Percentiles rank a stretch among this genome's conserved stretches.
Conservation (phyloP, 2,329 filamentous ascomycete genomes). For the Xenoacremonium recifei region DNA sequence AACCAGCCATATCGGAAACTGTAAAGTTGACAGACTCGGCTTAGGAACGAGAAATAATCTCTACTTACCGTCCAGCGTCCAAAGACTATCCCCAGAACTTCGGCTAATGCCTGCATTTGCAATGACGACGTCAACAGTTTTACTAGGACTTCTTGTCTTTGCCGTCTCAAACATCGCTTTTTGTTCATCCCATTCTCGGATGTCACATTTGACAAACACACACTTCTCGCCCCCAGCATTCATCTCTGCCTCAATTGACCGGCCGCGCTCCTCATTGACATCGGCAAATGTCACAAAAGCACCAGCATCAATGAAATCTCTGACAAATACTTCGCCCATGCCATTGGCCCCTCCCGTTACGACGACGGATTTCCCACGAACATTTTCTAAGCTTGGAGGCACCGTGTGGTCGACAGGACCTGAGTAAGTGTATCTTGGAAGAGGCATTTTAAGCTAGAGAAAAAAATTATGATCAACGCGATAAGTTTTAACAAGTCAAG, state of each 20-base stretch:
- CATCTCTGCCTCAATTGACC: constrained; percentile 30
- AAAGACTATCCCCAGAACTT: constrained; percentile 34
- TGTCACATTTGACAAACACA: constrained; percentile 40
- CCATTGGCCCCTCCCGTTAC: constrained; percentile 47
- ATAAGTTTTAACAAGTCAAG: too few relatives aligned
- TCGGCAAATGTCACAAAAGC: constrained; percentile 42
- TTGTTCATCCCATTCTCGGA: constrained; percentile 42
- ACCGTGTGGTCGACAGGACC: constrained; percentile 18
- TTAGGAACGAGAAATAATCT: constrained; percentile 4
- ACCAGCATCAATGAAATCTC: constrained; percentile 34
- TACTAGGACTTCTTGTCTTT: constrained; percentile 31
- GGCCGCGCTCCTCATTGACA: constrained; percentile 32
- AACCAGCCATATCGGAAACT: too few relatives aligned
- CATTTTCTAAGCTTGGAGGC: constrained; percentile 3
- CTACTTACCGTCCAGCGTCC: constrained; percentile 33
- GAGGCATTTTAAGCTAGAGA: constrained; percentile 8
- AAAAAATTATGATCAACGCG: too few relatives aligned
- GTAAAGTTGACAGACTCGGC: too few relatives aligned
- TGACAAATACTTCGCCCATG: constrained; percentile 36
- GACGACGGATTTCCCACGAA: constrained; percentile 44
- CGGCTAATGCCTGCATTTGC: constrained; percentile 45
- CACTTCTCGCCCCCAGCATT: constrained; percentile 19
- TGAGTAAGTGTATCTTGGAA: constrained; percentile 17
- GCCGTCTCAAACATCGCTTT: constrained; percentile 40
- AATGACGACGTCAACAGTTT: constrained; percentile 44